Evolutionary conservation across 202 grass and related monocot genomes (phyloP), one percentile per base, ranked within the genome.

Genomic region (Alloteropsis angusta): DNA sequence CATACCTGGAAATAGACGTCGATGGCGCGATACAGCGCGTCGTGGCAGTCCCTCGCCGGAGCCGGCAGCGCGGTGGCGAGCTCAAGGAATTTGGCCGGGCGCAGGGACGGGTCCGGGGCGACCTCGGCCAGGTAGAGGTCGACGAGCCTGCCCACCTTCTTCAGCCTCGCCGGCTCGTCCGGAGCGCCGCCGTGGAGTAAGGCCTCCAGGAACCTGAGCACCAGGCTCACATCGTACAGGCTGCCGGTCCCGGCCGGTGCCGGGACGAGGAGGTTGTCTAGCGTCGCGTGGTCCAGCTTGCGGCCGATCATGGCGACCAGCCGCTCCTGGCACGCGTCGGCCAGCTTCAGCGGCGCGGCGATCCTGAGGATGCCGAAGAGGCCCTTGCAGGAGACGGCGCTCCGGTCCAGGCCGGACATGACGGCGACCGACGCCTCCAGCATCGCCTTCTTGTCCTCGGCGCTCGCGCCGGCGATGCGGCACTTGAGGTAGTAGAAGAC

Each of bases 91-190:
- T 28, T 91, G 55, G 74, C 85, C 15, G 90, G 84, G 41, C 86
- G 82, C 82, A 99, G 79, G 41, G 77, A 88, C 14, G 88, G 54
- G 91, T 99, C 96, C 2, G 96, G 96, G 3, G 90, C 84, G 1
- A 99, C 92, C 82, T 99, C 96, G 38, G 96, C 90, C 37, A 99
- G 76, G 87, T 99, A 99, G 17, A 90, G 57, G 75, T 96, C 92
- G 54, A 93, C 61, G 45, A 99, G 85, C 36, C 42, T 59, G 4
- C 87, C 96, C 39, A 84, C 82, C 80, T 87, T 92, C 86, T 93
- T 93, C 82, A 99, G 57, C 72, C 82, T 84, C 49, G 79, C 19
- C 35, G 67, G 16, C 14, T 79, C 80, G n/a, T 60, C 84, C 15
- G 2, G 8, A 3, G 15, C 72, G 19, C 61, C 72, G 41, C 37